Evolutionary conservation across 78 protist species (phyloP).

Genomic region (Acrasis kona): DNA sequence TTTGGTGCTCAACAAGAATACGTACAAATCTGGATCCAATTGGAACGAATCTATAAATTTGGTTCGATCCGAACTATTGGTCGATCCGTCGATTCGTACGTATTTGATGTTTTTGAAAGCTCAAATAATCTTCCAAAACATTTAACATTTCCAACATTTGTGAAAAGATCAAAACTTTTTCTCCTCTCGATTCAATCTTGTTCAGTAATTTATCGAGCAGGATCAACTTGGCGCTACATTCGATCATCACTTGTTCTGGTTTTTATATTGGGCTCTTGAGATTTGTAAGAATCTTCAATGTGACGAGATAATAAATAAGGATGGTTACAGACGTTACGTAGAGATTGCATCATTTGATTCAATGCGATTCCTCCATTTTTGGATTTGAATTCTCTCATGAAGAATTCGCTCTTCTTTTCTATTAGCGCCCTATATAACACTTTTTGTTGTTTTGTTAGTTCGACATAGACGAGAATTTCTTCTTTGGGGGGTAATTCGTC

Average conservation of each 20-base stretch:
- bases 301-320: slow-evolving; percentile 94
- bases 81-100: slow-evolving; percentile 93
- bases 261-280: slow-evolving; percentile 59
- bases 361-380: slow-evolving; percentile 26
- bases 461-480: slow-evolving; percentile 79
- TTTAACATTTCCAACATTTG: slow-evolving; percentile 95
- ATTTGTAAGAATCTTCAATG: slow-evolving; percentile 22
- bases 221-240: slow-evolving; percentile 77
- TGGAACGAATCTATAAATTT: slow-evolving; percentile 83
- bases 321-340: slow-evolving; percentile 90
- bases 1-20: slow-evolving; percentile 88
- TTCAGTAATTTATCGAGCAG: slow-evolving; percentile 80
- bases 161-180: slow-evolving; percentile 59
- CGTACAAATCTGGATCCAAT: slow-evolving; percentile 46
- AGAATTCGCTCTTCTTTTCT: slow-evolving; percentile 49
- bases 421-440: slow-evolving; percentile 67
- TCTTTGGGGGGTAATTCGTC: slow-evolving; percentile 86
- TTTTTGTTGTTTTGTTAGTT: slow-evolving; percentile 85
- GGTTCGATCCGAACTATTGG: slow-evolving; percentile 61
- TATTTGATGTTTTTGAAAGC: slow-evolving; percentile 41
- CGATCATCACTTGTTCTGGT: slow-evolving; percentile 25
- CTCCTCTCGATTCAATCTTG: slow-evolving; percentile 29
- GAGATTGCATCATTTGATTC: slow-evolving; percentile 93
- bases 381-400: slow-evolving; percentile 32
- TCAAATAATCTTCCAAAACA: slow-evolving; percentile 87